A percentile compares a stretch with the other conserved stretches of the same genome.
These are phyloP conservation scores for Kodamaea leandrae DNA, from an alignment of 805 yeast genomes.

Conservation along the genomic window DNA sequence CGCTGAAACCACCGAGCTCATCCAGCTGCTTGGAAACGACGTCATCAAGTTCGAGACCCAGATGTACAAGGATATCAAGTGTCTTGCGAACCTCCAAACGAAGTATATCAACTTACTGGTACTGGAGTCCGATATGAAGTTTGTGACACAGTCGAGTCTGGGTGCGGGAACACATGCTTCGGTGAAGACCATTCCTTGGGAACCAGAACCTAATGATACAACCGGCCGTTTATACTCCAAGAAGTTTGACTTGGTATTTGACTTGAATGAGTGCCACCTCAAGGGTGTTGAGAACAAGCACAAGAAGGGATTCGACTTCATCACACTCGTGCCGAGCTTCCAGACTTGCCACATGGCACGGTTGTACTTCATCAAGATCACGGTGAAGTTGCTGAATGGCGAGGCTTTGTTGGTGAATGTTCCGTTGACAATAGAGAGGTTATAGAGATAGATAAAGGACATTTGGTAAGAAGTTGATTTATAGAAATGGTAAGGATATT, in stretches of 20 bases:
- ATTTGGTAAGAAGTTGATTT: no score
- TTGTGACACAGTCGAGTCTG: slow-evolving; percentile 14
- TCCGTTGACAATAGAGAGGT: slow-evolving; percentile 33
- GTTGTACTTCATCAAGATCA: slow-evolving; percentile 34
- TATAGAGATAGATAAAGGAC: neutral
- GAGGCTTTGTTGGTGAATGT: slow-evolving; percentile 31
- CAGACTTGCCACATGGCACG: slow-evolving; percentile 38
- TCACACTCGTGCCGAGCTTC: slow-evolving; percentile 39
- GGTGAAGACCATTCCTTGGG: slow-evolving; percentile 32
- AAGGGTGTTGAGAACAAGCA: slow-evolving; percentile 23
- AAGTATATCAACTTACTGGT: slow-evolving; percentile 34
- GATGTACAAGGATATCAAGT: slow-evolving; percentile 35
- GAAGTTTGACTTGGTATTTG: slow-evolving; percentile 27
- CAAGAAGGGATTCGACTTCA: slow-evolving; percentile 23
- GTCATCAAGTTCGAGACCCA: slow-evolving; percentile 33
- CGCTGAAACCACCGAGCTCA: slow-evolving; percentile 24
- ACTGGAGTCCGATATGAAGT: slow-evolving; percentile 19
- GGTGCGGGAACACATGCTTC: slow-evolving; percentile 21
- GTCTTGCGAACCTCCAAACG: slow-evolving; percentile 32
- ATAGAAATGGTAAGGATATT: no score
- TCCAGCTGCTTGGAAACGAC: slow-evolving; percentile 36
- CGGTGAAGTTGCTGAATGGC: slow-evolving; percentile 29
- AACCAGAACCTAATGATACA: slow-evolving; percentile 9
- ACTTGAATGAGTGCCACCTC: slow-evolving; percentile 27
- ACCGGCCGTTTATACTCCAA: slow-evolving; percentile 24